phyloP scores from a whole-genome alignment of 805 yeast genomes.

The Hanseniaspora singularis region DNA sequence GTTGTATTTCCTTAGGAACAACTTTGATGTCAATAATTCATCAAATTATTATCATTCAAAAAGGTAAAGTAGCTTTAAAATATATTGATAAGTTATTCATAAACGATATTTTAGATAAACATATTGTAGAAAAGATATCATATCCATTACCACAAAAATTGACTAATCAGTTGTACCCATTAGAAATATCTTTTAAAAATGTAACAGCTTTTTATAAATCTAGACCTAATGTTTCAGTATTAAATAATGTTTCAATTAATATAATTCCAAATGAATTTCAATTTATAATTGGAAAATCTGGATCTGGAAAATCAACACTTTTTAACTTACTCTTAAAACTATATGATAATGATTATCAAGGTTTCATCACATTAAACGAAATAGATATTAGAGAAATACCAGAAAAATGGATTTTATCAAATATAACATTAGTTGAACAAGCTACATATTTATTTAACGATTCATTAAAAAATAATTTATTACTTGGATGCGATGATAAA shows the following conservation, averaged over 20 bases:
- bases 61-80: slow-evolving; percentile 57
- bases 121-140: background rate
- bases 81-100: slow-evolving; percentile 37
- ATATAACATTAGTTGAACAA: slow-evolving; percentile 67
- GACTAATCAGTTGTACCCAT: background rate
- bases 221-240: slow-evolving; percentile 36
- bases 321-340: slow-evolving; percentile 49
- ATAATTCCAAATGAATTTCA: slow-evolving; percentile 39
- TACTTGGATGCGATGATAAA: slow-evolving; percentile 33
- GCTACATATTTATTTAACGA: slow-evolving; percentile 52
- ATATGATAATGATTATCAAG: slow-evolving; percentile 38
- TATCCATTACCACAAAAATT: background rate
- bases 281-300: slow-evolving; percentile 76
- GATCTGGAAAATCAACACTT: slow-evolving; percentile 86
- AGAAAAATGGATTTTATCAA: slow-evolving; percentile 42
- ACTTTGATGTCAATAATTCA: slow-evolving; percentile 44
- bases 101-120: background rate
- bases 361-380: slow-evolving; percentile 50
- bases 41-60: slow-evolving; percentile 50
- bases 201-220: slow-evolving; percentile 56
- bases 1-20: slow-evolving; percentile 64
- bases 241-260: slow-evolving; percentile 37
- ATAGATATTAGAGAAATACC: slow-evolving; percentile 34
- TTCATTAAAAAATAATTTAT: slow-evolving; percentile 50
- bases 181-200: slow-evolving; percentile 38